Conservation (phyloP, 2,329 filamentous ascomycete genomes). For the Plenodomus lindquistii region DNA sequence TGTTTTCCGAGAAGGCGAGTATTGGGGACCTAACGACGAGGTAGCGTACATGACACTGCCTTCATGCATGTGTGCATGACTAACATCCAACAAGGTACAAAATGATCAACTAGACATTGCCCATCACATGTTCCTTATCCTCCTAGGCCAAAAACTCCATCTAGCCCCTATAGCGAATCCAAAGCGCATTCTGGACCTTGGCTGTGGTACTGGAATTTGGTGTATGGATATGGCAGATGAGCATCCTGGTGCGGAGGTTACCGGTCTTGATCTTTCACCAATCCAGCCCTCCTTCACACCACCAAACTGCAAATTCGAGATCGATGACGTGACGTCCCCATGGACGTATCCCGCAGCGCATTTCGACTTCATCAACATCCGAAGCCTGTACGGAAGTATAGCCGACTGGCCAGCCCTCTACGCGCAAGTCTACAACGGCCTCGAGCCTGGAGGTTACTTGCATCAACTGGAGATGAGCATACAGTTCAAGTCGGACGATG, state of each 20-base stretch:
- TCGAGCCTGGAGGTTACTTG: slow-evolving; percentile 45
- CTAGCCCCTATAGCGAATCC: slow-evolving; percentile 27
- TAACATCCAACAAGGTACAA: slow-evolving; percentile 6
- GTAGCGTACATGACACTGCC: background rate
- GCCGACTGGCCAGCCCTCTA: slow-evolving; percentile 49
- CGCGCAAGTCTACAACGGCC: slow-evolving; percentile 25
- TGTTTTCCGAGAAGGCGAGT: slow-evolving; percentile 35
- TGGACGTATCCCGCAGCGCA: slow-evolving; percentile 41
- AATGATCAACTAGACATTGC: slow-evolving; percentile 35
- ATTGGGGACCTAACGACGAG: slow-evolving; percentile 39
- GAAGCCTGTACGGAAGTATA: slow-evolving; percentile 49
- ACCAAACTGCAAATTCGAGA: slow-evolving; percentile 50
- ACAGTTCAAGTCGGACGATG: slow-evolving; percentile 46
- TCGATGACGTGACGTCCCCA: slow-evolving; percentile 48
- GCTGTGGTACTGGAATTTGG: slow-evolving; percentile 37
- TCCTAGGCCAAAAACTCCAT: slow-evolving; percentile 28
- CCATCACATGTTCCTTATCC: slow-evolving; percentile 30
- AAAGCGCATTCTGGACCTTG: slow-evolving; percentile 25
- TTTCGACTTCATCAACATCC: slow-evolving; percentile 50
- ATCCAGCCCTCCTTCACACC: slow-evolving; percentile 53
- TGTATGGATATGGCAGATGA: slow-evolving; percentile 32
- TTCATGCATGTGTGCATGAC: background rate
- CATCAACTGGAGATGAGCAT: slow-evolving; percentile 48
- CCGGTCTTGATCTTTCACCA: slow-evolving; percentile 52
- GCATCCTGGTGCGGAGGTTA: slow-evolving; percentile 43